Percentiles rank a stretch among this genome's conserved stretches.
Evolutionary conservation across 1,284 basidiomycete species (phyloP).

Genomic region (Boletus hoseneyae): DNA sequence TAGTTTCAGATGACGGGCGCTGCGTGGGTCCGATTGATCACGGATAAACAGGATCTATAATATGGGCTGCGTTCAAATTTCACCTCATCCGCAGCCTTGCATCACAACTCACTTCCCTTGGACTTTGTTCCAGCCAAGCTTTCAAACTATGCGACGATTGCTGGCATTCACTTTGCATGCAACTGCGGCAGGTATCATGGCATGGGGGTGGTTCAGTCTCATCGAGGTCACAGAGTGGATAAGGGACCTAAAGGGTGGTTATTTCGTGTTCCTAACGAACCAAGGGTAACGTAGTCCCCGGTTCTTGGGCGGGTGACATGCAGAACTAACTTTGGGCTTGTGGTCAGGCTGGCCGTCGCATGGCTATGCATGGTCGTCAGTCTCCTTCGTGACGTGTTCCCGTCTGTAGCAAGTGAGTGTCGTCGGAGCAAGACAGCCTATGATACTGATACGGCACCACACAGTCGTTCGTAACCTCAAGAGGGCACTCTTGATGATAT

Average conservation of each 20-base stretch:
- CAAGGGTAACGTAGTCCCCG: constrained; percentile 53
- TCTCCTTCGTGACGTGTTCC: constrained; percentile 27
- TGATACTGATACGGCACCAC: background rate
- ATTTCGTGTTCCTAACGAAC: constrained; percentile 72
- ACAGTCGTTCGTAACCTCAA: constrained; percentile 21
- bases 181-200: constrained; percentile 42
- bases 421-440: background rate
- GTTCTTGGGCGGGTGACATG: background rate
- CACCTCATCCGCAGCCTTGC: background rate
- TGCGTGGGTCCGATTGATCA: no score
- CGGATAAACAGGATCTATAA: no score
- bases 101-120: background rate
- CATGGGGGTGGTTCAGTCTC: constrained; percentile 41
- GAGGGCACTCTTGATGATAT: constrained; percentile 26
- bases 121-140: no score
- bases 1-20: no score
- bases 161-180: constrained; percentile 37
- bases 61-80: background rate
- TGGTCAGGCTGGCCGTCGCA: constrained; percentile 20
- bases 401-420: constrained; percentile 20
- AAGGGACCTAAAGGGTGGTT: constrained; percentile 54
- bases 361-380: constrained; percentile 30
- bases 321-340: background rate
- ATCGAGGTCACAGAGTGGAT: constrained; percentile 31
- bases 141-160: constrained; percentile 14